A percentile compares a stretch with the other conserved stretches of the same genome.
These are phyloP conservation scores for Omphalotus olearius DNA, from an alignment of 1,284 basidiomycete species.

Conservation along the genomic window DNA sequence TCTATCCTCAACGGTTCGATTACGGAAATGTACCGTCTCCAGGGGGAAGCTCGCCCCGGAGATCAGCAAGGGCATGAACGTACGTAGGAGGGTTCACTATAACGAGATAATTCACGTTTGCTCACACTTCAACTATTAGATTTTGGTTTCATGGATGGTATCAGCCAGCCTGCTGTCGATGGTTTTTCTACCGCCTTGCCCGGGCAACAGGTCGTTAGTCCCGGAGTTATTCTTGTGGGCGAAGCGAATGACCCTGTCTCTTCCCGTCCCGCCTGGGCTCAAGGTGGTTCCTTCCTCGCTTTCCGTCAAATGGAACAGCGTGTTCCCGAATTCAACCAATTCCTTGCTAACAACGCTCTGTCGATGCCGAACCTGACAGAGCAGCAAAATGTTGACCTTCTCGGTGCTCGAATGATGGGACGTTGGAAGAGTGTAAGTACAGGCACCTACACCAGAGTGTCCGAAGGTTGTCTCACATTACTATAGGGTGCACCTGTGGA, in stretches of 20 bases:
- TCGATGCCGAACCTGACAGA: constrained; percentile 16
- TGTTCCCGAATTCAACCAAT: constrained; percentile 28
- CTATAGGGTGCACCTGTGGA: constrained; percentile 30
- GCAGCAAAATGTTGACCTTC: constrained; percentile 21
- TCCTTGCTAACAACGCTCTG: constrained; percentile 22
- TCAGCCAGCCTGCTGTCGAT: constrained; percentile 34
- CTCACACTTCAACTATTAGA: constrained; percentile 13
- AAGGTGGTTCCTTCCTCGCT: constrained; percentile 28
- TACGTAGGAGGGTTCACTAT: constrained; percentile 19
- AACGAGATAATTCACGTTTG: neutral
- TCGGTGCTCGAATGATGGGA: constrained; percentile 28
- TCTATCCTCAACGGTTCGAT: constrained; percentile 23
- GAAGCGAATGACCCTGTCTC: constrained; percentile 23
- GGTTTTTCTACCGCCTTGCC: constrained; percentile 30
- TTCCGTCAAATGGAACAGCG: constrained; percentile 27
- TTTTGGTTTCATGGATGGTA: constrained; percentile 38
- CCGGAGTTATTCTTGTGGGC: constrained; percentile 32
- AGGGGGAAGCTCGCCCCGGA: constrained; percentile 29
- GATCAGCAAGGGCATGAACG: constrained; percentile 31
- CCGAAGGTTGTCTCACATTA: neutral
- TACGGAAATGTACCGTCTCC: constrained; percentile 25
- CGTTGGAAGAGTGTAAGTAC: constrained; percentile 28
- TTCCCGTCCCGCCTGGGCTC: constrained; percentile 23
- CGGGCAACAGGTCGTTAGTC: constrained; percentile 27
- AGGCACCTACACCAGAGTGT: neutral